Evolutionary conservation across 225 moss, liverwort and hornwort genomes (phyloP).

Genomic region (Bryoerythrophyllum caledonicum): DNA sequence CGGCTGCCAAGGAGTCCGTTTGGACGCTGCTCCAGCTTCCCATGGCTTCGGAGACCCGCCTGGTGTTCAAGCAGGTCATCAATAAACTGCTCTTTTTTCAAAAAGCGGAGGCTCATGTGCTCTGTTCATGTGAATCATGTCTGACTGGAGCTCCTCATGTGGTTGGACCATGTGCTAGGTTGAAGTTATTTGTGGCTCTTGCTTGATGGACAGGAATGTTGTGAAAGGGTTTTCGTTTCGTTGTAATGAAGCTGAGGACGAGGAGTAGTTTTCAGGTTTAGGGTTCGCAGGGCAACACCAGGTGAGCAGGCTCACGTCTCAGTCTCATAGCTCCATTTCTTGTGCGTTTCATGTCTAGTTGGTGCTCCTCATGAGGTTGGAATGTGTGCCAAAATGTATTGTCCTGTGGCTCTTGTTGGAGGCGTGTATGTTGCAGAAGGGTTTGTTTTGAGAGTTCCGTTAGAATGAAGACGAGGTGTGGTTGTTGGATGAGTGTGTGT

Average conservation of each 20-base stretch:
- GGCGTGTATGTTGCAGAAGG: neutral
- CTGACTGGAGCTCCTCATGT: too few relatives aligned
- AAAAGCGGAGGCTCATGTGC: neutral
- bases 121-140: too few relatives aligned
- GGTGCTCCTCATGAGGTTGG: neutral
- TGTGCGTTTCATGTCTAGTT: neutral
- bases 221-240: too few relatives aligned
- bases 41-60: neutral
- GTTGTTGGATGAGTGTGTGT: neutral
- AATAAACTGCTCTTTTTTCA: neutral
- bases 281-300: too few relatives aligned
- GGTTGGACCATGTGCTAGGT: too few relatives aligned
- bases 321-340: neutral
- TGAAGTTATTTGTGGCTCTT: too few relatives aligned
- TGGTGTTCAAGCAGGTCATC: constrained; percentile 12
- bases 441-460: neutral
- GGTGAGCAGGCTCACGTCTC: neutral
- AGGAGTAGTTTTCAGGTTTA: too few relatives aligned
- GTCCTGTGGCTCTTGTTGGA: neutral
- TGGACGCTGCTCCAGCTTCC: neutral
- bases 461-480: neutral
- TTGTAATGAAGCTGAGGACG: too few relatives aligned
- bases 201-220: too few relatives aligned
- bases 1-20: neutral
- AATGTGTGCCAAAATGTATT: neutral